Evolutionary conservation across 2,329 filamentous ascomycete species (phyloP), one percentile per base, ranked within the genome.

Genomic region (Dactylonectria macrodidyma): DNA sequence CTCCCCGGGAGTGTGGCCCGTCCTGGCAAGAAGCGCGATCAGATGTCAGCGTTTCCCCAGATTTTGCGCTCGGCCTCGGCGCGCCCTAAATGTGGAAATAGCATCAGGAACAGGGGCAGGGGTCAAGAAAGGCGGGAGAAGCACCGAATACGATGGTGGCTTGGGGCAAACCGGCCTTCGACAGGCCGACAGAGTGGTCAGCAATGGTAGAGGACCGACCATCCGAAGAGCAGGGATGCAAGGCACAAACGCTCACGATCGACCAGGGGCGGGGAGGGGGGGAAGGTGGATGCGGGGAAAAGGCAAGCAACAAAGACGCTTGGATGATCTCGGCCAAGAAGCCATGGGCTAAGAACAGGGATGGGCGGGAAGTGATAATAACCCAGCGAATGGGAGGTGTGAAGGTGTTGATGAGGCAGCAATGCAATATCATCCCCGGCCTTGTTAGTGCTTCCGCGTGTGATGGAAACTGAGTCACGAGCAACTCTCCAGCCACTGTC

Each of bases 1-100:
- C 41, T 6, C 16, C 16, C 26, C 26, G 4, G 26, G 41, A 44
- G n/a, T 19, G 41, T 52, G 50, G 30, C 24, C 50, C 22, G 50
- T 52, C 30, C 30, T 51, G 56, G 26, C 36, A 5, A 52, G 60
- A 34, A 47, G 22, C 16, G 22, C 44, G 22, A 63, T 63, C 60
- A 63, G 60, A 63, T 63, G 60, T 34, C 60, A 63, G 34, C 34
- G 16, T 57, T 62, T 44, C 52, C 52, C 60, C 52, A 57, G 52
- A 63, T 46, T 63, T 55, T 41, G 33, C 33, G 33, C 33, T 55
- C 56, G 38, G 56, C 62, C 57, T 65, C 57, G 62, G 62, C 62
- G 55, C 36, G 22, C 24, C 41, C 62, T 60, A 60, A 26, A 30
- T 14, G 22, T 19, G 57, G 33, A 41, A 54, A 24, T n/a, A 38